phyloP scores from a whole-genome alignment of 1,139 yeast genomes.

The Arxiozyma heterogenica region DNA sequence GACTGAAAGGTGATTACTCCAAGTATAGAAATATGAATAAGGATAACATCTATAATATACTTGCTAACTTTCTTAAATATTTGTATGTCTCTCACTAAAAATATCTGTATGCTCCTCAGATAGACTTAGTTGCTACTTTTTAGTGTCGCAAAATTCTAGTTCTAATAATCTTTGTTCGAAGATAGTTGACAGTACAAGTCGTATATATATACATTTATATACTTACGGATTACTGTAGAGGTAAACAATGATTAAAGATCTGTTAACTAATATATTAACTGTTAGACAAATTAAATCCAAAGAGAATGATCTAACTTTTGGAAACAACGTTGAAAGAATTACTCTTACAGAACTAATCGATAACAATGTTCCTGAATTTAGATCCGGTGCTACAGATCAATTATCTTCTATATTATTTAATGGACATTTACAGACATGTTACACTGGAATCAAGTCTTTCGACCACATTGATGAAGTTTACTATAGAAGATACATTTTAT shows the following conservation, averaged over 20 bases:
- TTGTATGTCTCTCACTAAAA: neutral
- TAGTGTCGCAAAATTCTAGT: neutral
- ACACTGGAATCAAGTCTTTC: constrained; percentile 37
- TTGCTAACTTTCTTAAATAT: neutral
- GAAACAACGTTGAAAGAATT: constrained; percentile 2
- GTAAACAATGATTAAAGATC: constrained; percentile 1
- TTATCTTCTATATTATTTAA: constrained; percentile 52
- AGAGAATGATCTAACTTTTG: neutral
- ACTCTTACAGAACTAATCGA: constrained; percentile 26
- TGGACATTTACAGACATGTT: constrained; percentile 62
- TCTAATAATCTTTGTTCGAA: neutral
- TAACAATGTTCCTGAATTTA: constrained; percentile 36
- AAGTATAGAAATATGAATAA: too few relatives aligned
- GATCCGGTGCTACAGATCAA: constrained; percentile 36
- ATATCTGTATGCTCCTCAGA: neutral
- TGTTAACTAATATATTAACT: constrained; percentile 1
- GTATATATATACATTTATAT: neutral
- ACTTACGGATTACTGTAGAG: neutral
- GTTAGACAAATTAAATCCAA: constrained; percentile 9
- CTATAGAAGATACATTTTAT: constrained; percentile 41
- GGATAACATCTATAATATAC: neutral
- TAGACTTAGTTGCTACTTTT: too few relatives aligned
- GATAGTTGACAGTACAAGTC: neutral
- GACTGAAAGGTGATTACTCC: too few relatives aligned
- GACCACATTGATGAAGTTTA: constrained; percentile 36